Evolutionary conservation across 1,284 basidiomycete genomes (phyloP).

Genomic region (Clitocybe nebularis): DNA sequence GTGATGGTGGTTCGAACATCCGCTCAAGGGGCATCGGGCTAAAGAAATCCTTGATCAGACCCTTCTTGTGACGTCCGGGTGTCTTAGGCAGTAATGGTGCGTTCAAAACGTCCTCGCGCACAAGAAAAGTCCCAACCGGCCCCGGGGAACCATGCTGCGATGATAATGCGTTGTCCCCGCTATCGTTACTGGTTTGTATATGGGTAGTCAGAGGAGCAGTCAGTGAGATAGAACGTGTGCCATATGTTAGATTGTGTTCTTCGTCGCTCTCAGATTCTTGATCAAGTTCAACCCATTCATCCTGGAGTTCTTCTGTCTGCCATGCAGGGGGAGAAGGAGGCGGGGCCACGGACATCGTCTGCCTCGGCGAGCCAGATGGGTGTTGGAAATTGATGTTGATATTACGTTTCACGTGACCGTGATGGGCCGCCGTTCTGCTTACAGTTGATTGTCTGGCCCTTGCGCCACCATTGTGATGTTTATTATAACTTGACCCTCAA

Average conservation of each 20-base stretch:
- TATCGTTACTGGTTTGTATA: conserved; percentile 39
- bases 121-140: conserved; percentile 70
- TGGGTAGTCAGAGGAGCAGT: conserved; percentile 56
- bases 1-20: conserved; percentile 90
- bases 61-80: conserved; percentile 59
- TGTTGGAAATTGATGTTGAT: conserved; percentile 8
- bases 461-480: too few species aligned
- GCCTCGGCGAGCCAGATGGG: conserved; percentile 14
- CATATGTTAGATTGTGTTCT: conserved; percentile 35
- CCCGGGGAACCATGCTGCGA: conserved; percentile 19
- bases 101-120: conserved; percentile 65
- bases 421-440: too few species aligned
- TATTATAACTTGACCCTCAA: too few species aligned
- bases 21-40: conserved; percentile 79
- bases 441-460: too few species aligned
- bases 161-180: conserved; percentile 22
- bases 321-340: conserved; percentile 48
- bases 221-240: conserved; percentile 55
- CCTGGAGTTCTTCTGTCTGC: conserved; percentile 75
- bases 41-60: conserved; percentile 75
- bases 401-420: conserved; percentile 20
- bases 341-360: conserved; percentile 22
- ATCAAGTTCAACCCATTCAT: conserved; percentile 72
- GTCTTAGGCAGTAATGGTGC: conserved; percentile 60
- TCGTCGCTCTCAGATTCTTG: conserved; percentile 29